A percentile compares a stretch with the other conserved stretches of the same genome.
Conservation (phyloP, 73 alveolate species). For the Paramecium primaurelia region DNA sequence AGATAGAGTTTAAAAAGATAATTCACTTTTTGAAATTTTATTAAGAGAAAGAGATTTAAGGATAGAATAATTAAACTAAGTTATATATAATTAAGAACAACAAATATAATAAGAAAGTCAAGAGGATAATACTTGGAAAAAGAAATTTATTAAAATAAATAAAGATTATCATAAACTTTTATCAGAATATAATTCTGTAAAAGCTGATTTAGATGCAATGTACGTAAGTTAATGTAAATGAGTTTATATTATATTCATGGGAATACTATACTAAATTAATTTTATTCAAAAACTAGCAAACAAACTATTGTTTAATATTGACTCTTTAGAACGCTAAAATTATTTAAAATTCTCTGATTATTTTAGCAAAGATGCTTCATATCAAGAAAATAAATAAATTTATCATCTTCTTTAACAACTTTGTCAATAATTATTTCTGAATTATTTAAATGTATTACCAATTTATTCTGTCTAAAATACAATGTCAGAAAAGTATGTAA, state of each 20-base stretch:
- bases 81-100: background rate
- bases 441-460: background rate
- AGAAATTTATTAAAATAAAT: background rate
- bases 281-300: background rate
- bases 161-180: background rate
- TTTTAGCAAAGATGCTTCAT: background rate
- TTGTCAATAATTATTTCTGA: background rate
- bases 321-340: background rate
- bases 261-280: background rate
- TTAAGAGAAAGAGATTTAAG: background rate
- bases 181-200: background rate
- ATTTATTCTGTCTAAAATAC: background rate
- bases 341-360: background rate
- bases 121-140: background rate
- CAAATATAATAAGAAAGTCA: background rate
- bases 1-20: slow-evolving; percentile 6
- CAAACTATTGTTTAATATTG: background rate
- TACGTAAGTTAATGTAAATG: background rate
- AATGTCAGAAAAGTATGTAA: background rate
- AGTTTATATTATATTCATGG: background rate
- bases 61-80: background rate
- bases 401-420: background rate
- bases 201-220: slow-evolving; percentile 13
- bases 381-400: background rate
- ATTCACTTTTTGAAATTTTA: background rate